Percentiles rank a stretch among this genome's conserved stretches.
Conservation (phyloP, 768 basidiomycete genomes). For the Tylopilus intermedius region DNA sequence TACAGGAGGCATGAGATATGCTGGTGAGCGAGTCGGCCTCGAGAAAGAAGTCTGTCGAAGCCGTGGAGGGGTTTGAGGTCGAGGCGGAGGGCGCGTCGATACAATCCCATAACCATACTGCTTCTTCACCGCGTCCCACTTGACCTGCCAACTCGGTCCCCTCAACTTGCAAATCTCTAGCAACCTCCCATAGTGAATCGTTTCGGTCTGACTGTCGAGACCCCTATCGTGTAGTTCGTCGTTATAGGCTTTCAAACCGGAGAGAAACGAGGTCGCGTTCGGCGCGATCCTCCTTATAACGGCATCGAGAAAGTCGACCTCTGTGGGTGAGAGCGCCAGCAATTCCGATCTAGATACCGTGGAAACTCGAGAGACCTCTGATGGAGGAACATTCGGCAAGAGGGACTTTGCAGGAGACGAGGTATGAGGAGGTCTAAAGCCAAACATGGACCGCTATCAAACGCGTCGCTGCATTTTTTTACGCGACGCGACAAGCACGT, state of each 20-base stretch:
- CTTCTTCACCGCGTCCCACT: slow-evolving; percentile 70
- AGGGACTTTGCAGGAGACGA: slow-evolving; percentile 42
- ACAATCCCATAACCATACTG: slow-evolving; percentile 40
- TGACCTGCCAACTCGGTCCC: slow-evolving; percentile 75
- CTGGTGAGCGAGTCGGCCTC: slow-evolving; percentile 21
- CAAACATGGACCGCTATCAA: slow-evolving; percentile 32
- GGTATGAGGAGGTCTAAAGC: slow-evolving; percentile 44
- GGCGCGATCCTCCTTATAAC: slow-evolving; percentile 67
- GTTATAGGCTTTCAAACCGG: slow-evolving; percentile 83
- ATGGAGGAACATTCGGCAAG: slow-evolving; percentile 13
- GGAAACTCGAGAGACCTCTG: slow-evolving; percentile 40
- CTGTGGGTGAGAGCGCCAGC: slow-evolving; percentile 43
- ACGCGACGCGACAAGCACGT: slow-evolving; percentile 27
- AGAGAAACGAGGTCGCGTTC: slow-evolving; percentile 68
- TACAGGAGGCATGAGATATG: slow-evolving; percentile 24
- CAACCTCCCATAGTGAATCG: slow-evolving; percentile 75
- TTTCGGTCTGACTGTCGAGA: slow-evolving; percentile 72
- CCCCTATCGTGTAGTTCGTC: slow-evolving; percentile 70
- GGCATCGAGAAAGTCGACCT: slow-evolving; percentile 69
- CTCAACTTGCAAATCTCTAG: slow-evolving; percentile 79
- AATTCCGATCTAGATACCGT: slow-evolving; percentile 45
- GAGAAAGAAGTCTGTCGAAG: slow-evolving; percentile 14
- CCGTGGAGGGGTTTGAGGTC: slow-evolving; percentile 14
- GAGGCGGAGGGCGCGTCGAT: slow-evolving; percentile 8
- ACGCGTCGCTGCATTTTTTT: slow-evolving; percentile 15